Evolutionary conservation across 75 land plant species (phyloP), one percentile per base, ranked within the genome.

Genomic region (Chamaecyparis obtusa): DNA sequence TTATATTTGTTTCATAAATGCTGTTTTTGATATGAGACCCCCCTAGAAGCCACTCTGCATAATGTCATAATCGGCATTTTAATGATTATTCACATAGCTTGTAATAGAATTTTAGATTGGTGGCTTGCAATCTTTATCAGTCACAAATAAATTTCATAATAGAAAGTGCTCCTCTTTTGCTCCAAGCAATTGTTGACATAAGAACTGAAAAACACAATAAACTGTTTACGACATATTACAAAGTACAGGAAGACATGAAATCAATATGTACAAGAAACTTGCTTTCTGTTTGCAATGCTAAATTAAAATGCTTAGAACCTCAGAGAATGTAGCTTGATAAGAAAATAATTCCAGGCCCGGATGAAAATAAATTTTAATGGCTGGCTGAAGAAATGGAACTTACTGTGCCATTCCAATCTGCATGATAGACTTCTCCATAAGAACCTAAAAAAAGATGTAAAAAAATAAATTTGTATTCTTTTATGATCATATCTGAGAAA

Each of bases 391-490:
- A 85, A 85, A 41, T 21, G 44, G 32, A 54, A 89, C 97, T 90
- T 86, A 97, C 99, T 51, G 95, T 96, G 84, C 99, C 99, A 96
- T 94, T 93, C 97, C 95, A 95, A 88, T 97, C 97, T 82, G 92
- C 99, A 76, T 85, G 97, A 87, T 95, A 94, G 21, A 97, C 99
- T 87, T 97, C 97, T 16, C 99, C 99, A 94, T 93, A 96, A 82
- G 99, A 97, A 71, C 99, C 99, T 97, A 94, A 85, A 86, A 89
- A 51, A 35, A 86, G 24, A 55, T 54, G n/a, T 27, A 39, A 87
- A 78, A 51, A 15, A 24, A 67, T 67, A 67, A 67, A 74, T 74
- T 10, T 10, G n/a, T 33, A 33, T 74, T 33, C 35, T 74, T 33
- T 11, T 33, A 33, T 74, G 16, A 74, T 74, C 76, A 74, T 11